Conservation (phyloP, 2,329 filamentous ascomycete genomes). For the Xylariaceae sp. region DNA sequence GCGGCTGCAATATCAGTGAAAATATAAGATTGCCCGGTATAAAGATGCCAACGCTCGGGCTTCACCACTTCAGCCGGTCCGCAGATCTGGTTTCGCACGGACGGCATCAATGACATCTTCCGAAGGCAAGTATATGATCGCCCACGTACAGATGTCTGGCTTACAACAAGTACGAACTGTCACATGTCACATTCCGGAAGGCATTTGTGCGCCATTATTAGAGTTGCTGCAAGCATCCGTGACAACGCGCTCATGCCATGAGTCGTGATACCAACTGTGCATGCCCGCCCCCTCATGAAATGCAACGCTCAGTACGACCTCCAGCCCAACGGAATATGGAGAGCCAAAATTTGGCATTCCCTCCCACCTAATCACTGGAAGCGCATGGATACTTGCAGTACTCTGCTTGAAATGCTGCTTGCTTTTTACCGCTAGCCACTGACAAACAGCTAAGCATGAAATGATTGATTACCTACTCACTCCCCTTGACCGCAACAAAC, state of each 20-base stretch:
- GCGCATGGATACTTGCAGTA: not conserved
- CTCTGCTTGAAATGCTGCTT: not conserved
- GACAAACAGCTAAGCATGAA: not conserved
- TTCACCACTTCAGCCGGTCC: slow-evolving; percentile 19
- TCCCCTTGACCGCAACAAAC: not conserved
- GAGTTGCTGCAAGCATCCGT: slow-evolving; percentile 21
- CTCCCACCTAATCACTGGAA: not conserved
- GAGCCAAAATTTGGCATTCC: not conserved
- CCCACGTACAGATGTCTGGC: slow-evolving; percentile 6
- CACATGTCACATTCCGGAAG: slow-evolving; percentile 6
- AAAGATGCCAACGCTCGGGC: slow-evolving; percentile 12
- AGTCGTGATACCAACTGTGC: slow-evolving; percentile 1
- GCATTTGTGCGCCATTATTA: slow-evolving; percentile 6
- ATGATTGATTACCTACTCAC: not conserved
- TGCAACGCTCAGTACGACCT: slow-evolving; percentile 4
- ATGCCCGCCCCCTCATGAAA: not conserved
- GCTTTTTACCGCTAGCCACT: too few relatives aligned
- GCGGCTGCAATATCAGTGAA: not conserved
- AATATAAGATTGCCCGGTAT: slow-evolving; percentile 18
- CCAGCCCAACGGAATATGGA: not conserved
- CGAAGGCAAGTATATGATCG: not conserved
- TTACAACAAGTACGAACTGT: not conserved
- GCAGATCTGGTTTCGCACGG: slow-evolving; percentile 19
- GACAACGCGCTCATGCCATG: slow-evolving; percentile 16
- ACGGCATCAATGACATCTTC: slow-evolving; percentile 8